phyloP scores from a whole-genome alignment of 1,284 basidiomycete genomes.

The Ceratobasidium sp. region DNA sequence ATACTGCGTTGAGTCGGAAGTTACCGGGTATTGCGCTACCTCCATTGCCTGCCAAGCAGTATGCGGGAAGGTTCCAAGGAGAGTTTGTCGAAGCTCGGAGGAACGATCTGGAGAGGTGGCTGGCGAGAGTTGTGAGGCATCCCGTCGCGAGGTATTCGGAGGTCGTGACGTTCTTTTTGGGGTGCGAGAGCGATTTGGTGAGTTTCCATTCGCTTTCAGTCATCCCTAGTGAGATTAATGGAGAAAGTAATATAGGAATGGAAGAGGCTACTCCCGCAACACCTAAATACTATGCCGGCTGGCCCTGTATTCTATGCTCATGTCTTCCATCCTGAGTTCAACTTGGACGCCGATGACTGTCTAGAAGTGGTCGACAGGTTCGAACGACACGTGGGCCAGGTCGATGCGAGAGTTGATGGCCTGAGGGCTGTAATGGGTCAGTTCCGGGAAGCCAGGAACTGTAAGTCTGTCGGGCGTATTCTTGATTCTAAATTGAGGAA shows the following conservation, averaged over 20 bases:
- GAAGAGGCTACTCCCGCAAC: slow-evolving; percentile 70
- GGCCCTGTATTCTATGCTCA: slow-evolving; percentile 79
- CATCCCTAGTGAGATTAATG: not conserved
- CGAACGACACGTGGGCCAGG: slow-evolving; percentile 68
- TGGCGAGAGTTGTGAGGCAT: slow-evolving; percentile 76
- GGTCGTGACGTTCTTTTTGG: slow-evolving; percentile 81
- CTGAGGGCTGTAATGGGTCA: slow-evolving; percentile 69
- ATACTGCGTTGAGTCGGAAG: slow-evolving; percentile 70
- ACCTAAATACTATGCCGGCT: slow-evolving; percentile 64
- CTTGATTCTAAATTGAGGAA: slow-evolving; percentile 5
- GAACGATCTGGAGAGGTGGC: slow-evolving; percentile 81
- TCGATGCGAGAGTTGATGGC: slow-evolving; percentile 73
- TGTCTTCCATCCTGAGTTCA: slow-evolving; percentile 86
- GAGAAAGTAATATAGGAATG: slow-evolving; percentile 64
- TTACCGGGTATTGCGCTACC: slow-evolving; percentile 81
- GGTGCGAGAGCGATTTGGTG: slow-evolving; percentile 76
- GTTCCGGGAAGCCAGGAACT: slow-evolving; percentile 71
- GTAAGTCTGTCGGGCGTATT: slow-evolving; percentile 57
- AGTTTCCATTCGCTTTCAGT: slow-evolving; percentile 48
- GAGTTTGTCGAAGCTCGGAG: slow-evolving; percentile 85
- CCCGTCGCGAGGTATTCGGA: slow-evolving; percentile 81
- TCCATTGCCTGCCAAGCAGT: slow-evolving; percentile 84
- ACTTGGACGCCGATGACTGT: slow-evolving; percentile 77
- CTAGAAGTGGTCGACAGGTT: slow-evolving; percentile 68
- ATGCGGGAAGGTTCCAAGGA: slow-evolving; percentile 78